Evolutionary conservation across 1,284 basidiomycete genomes (phyloP).

Genomic region (Ceratobasidium sp.): DNA sequence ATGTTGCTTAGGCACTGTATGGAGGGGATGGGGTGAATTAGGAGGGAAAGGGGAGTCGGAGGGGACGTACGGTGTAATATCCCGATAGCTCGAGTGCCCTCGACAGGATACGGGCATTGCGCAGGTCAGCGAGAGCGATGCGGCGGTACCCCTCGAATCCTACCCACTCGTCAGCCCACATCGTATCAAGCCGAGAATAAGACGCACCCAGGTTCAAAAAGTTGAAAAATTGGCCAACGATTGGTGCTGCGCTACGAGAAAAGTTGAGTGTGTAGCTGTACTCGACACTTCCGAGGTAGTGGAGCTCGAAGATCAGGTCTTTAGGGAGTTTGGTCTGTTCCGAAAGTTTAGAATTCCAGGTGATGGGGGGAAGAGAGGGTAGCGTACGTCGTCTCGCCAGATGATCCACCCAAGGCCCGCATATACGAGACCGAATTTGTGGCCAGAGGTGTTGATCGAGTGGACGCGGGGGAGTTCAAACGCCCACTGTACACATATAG

Average conservation of each 20-base stretch:
- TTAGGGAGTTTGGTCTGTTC: slow-evolving; percentile 57
- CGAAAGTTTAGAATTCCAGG: background rate
- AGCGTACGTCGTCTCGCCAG: slow-evolving; percentile 72
- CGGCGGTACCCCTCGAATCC: slow-evolving; percentile 71
- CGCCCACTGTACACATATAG: no score
- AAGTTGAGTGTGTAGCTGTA: slow-evolving; percentile 94
- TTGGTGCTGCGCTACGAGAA: slow-evolving; percentile 88
- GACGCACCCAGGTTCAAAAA: slow-evolving; percentile 77
- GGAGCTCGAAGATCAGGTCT: slow-evolving; percentile 93
- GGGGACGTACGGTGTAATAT: slow-evolving; percentile 65
- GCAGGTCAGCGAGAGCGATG: slow-evolving; percentile 69
- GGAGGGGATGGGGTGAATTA: background rate
- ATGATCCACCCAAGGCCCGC: slow-evolving; percentile 92
- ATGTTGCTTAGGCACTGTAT: slow-evolving; percentile 68
- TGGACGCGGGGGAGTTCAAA: slow-evolving; percentile 89
- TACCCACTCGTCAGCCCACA: background rate
- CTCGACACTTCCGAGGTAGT: slow-evolving; percentile 73
- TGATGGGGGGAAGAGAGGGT: background rate
- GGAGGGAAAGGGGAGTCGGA: background rate
- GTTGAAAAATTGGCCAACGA: slow-evolving; percentile 87
- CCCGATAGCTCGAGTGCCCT: slow-evolving; percentile 85
- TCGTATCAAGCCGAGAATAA: background rate
- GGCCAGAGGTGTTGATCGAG: slow-evolving; percentile 87
- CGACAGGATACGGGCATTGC: slow-evolving; percentile 86
- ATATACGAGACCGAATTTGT: slow-evolving; percentile 89